Evolutionary conservation across 1,284 basidiomycete species (phyloP).

Genomic region (Tilletia indica): DNA sequence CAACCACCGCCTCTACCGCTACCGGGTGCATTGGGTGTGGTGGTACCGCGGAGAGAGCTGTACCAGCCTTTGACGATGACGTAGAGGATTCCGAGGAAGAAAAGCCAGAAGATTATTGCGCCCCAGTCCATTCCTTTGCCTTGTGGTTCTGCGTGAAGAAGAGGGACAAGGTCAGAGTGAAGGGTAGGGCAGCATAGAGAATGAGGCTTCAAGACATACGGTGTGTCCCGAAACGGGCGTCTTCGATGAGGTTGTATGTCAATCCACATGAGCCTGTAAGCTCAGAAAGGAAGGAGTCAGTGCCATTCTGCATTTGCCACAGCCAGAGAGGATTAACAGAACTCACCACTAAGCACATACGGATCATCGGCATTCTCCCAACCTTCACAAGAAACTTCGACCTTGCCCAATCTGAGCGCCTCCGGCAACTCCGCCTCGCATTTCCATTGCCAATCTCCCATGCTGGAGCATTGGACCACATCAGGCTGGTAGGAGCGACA

Average conservation of each 20-base stretch:
- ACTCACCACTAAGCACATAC: slow-evolving; percentile 74
- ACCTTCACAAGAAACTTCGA: slow-evolving; percentile 84
- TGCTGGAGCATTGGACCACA: slow-evolving; percentile 77
- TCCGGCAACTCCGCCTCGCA: slow-evolving; percentile 86
- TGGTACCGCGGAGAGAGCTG: slow-evolving; percentile 44
- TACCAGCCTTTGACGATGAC: slow-evolving; percentile 30
- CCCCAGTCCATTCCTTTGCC: slow-evolving; percentile 37
- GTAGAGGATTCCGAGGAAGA: slow-evolving; percentile 61
- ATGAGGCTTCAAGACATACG: too few species aligned
- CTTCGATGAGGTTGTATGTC: slow-evolving; percentile 29
- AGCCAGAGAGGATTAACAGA: not conserved
- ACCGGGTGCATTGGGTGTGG: slow-evolving; percentile 38
- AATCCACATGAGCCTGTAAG: slow-evolving; percentile 30
- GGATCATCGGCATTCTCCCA: slow-evolving; percentile 76
- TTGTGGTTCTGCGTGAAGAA: not conserved
- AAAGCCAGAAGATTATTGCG: slow-evolving; percentile 61
- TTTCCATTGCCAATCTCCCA: slow-evolving; percentile 65
- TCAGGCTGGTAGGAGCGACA: slow-evolving; percentile 76
- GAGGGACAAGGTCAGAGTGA: not conserved
- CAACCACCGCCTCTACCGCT: slow-evolving; percentile 34
- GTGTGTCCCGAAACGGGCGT: not conserved
- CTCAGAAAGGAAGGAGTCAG: slow-evolving; percentile 16
- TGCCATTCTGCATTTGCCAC: slow-evolving; percentile 1
- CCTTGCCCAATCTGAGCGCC: slow-evolving; percentile 73
- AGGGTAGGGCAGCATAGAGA: slow-evolving; percentile 21